Evolutionary conservation across 768 basidiomycete species (phyloP).

Genomic region (Lentinus brumalis): DNA sequence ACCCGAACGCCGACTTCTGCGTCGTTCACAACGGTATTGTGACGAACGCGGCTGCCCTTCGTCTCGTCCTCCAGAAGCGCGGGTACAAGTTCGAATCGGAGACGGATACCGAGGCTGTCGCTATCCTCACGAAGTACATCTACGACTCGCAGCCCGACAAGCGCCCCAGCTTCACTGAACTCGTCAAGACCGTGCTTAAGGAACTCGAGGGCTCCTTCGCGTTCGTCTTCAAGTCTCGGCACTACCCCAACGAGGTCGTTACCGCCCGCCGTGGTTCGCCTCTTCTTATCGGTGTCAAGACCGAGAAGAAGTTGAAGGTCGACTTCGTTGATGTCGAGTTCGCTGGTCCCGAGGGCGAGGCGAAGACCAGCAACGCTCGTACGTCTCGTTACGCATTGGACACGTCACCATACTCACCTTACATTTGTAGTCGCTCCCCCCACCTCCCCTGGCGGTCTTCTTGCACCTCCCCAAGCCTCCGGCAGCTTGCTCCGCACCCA

Average conservation of each 20-base stretch:
- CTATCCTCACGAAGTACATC: slow-evolving; percentile 94
- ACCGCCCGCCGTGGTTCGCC: slow-evolving; percentile 97
- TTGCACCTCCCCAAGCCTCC: slow-evolving; percentile 68
- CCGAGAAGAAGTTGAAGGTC: slow-evolving; percentile 99
- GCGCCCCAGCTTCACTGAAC: slow-evolving; percentile 82
- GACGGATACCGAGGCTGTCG: slow-evolving; percentile 97
- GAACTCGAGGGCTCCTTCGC: slow-evolving; percentile 99
- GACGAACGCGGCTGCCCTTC: slow-evolving; percentile 88
- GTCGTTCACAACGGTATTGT: slow-evolving; percentile 99
- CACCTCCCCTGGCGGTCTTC: slow-evolving; percentile 58
- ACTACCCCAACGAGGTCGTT: slow-evolving; percentile 96
- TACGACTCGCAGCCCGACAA: slow-evolving; percentile 92
- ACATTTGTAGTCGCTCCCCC: slow-evolving; percentile 37
- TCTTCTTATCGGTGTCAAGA: slow-evolving; percentile 96
- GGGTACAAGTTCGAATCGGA: slow-evolving; percentile 94
- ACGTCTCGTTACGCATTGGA: slow-evolving; percentile 23
- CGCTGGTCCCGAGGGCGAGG: slow-evolving; percentile 60
- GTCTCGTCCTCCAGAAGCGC: slow-evolving; percentile 91
- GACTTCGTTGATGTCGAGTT: slow-evolving; percentile 99
- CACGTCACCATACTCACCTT: not conserved
- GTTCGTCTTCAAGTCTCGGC: slow-evolving; percentile 96
- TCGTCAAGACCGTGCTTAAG: slow-evolving; percentile 94
- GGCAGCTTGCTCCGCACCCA: slow-evolving; percentile 86
- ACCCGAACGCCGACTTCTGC: slow-evolving; percentile 79
- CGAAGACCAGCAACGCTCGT: slow-evolving; percentile 48